Evolutionary conservation across 805 yeast genomes (phyloP).

Genomic region (Nakazawaea ishiwadae): DNA sequence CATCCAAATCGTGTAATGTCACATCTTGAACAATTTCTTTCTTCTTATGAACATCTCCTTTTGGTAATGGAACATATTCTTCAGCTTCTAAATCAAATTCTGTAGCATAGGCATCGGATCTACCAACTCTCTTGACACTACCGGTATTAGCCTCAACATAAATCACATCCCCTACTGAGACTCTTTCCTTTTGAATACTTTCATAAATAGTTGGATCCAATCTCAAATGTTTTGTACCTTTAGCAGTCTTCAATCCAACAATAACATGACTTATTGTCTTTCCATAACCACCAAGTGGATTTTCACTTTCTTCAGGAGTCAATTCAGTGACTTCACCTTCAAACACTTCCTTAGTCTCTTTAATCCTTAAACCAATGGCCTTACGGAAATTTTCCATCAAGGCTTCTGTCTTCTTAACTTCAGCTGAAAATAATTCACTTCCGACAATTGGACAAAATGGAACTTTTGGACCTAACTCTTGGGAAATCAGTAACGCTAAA

Average conservation of each 20-base stretch:
- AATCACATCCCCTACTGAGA: slow-evolving; percentile 92
- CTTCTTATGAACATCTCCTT: slow-evolving; percentile 97
- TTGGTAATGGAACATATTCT: slow-evolving; percentile 97
- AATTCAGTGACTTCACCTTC: slow-evolving; percentile 98
- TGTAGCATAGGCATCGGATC: slow-evolving; percentile 98
- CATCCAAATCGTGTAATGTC: slow-evolving; percentile 92
- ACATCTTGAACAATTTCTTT: slow-evolving; percentile 98
- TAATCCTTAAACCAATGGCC: slow-evolving; percentile 93
- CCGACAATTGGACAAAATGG: slow-evolving; percentile 98
- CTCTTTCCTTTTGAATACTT: slow-evolving; percentile 90
- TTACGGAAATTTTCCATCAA: slow-evolving; percentile 95
- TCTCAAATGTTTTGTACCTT: slow-evolving; percentile 84
- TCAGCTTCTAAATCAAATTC: slow-evolving; percentile 98
- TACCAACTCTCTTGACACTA: slow-evolving; percentile 92
- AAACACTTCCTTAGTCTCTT: slow-evolving; percentile 95
- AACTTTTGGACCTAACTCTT: slow-evolving; percentile 93
- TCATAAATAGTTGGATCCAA: slow-evolving; percentile 92
- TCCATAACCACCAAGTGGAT: slow-evolving; percentile 97
- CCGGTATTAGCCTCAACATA: slow-evolving; percentile 98
- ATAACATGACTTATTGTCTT: slow-evolving; percentile 92
- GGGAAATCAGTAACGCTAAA: slow-evolving; percentile 90
- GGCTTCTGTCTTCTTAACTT: slow-evolving; percentile 93
- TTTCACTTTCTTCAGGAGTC: slow-evolving; percentile 93
- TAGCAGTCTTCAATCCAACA: slow-evolving; percentile 88
- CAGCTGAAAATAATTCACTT: slow-evolving; percentile 90